These are phyloP conservation scores for Curvularia sp. DNA, from an alignment of 2,329 filamentous ascomycete genomes.

Conservation along the genomic window DNA sequence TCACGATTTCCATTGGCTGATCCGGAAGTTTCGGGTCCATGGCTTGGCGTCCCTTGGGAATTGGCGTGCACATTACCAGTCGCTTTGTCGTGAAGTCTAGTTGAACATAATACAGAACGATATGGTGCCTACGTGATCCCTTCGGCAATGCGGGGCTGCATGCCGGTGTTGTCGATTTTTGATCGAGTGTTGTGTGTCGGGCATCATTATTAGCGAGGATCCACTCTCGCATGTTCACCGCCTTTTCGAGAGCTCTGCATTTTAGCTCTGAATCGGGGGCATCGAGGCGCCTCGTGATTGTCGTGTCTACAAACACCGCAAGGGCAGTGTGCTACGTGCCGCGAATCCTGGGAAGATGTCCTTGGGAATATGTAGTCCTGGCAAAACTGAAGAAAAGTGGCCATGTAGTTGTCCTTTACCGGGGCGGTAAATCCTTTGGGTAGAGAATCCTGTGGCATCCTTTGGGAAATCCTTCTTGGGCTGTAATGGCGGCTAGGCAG, in stretches of 20 bases:
- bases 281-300: slow-evolving; percentile 29
- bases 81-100: slow-evolving; percentile 22
- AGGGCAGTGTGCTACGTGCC: slow-evolving; percentile 30
- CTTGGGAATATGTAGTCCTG: slow-evolving; percentile 10
- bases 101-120: slow-evolving; percentile 39
- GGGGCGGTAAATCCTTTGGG: slow-evolving; percentile 22
- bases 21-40: not conserved
- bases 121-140: slow-evolving; percentile 34
- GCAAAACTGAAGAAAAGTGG: slow-evolving; percentile 33
- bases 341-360: slow-evolving; percentile 18
- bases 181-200: slow-evolving; percentile 27
- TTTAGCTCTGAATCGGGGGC: slow-evolving; percentile 37
- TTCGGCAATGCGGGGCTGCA: slow-evolving; percentile 25
- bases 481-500: slow-evolving; percentile 46
- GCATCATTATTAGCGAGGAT: slow-evolving; percentile 30
- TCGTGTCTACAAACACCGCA: slow-evolving; percentile 40
- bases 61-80: slow-evolving; percentile 24
- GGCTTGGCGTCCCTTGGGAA: slow-evolving; percentile 1
- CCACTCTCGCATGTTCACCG: slow-evolving; percentile 34
- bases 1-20: slow-evolving; percentile 5
- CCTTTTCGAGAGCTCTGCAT: slow-evolving; percentile 36
- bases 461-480: slow-evolving; percentile 30
- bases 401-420: slow-evolving; percentile 29
- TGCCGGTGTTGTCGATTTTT: slow-evolving; percentile 21
- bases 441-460: slow-evolving; percentile 33